These are phyloP conservation scores for Phytophthora meadii DNA, from an alignment of 352 stramenopile species.

Conservation along the genomic window DNA sequence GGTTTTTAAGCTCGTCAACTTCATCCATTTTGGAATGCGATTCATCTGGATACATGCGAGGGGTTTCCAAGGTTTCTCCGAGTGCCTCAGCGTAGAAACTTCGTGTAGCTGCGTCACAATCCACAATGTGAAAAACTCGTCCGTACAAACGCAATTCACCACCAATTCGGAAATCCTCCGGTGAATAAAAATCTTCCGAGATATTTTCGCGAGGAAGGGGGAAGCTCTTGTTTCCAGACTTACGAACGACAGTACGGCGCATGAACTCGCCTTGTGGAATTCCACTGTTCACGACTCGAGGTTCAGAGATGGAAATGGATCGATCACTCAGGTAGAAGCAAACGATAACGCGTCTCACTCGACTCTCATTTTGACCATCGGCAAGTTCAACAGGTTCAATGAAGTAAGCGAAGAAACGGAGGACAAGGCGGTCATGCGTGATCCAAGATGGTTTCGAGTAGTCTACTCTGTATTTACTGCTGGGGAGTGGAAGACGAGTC, in stretches of 20 bases:
- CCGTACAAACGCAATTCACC: slow-evolving; percentile 82
- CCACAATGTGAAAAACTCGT: slow-evolving; percentile 83
- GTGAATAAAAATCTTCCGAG: slow-evolving; percentile 44
- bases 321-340: slow-evolving; percentile 87
- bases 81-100: slow-evolving; percentile 77
- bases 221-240: slow-evolving; percentile 32
- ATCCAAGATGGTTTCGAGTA: slow-evolving; percentile 60
- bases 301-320: slow-evolving; percentile 90
- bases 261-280: slow-evolving; percentile 92
- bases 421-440: slow-evolving; percentile 80
- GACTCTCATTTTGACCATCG: slow-evolving; percentile 22
- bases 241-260: slow-evolving; percentile 60
- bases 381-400: slow-evolving; percentile 37
- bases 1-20: slow-evolving; percentile 60
- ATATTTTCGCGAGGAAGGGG: slow-evolving; percentile 30
- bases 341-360: slow-evolving; percentile 69
- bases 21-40: slow-evolving; percentile 51
- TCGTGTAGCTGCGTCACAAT: slow-evolving; percentile 89
- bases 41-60: slow-evolving; percentile 86
- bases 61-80: slow-evolving; percentile 34
- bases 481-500: slow-evolving; percentile 26
- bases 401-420: slow-evolving; percentile 93
- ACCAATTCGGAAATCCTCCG: slow-evolving; percentile 84
- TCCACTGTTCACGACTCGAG: slow-evolving; percentile 86
- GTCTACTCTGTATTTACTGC: slow-evolving; percentile 59